These are phyloP conservation scores for Botrytis hyacinthi DNA, from an alignment of 2,329 filamentous ascomycete species.

Conservation along the genomic window DNA sequence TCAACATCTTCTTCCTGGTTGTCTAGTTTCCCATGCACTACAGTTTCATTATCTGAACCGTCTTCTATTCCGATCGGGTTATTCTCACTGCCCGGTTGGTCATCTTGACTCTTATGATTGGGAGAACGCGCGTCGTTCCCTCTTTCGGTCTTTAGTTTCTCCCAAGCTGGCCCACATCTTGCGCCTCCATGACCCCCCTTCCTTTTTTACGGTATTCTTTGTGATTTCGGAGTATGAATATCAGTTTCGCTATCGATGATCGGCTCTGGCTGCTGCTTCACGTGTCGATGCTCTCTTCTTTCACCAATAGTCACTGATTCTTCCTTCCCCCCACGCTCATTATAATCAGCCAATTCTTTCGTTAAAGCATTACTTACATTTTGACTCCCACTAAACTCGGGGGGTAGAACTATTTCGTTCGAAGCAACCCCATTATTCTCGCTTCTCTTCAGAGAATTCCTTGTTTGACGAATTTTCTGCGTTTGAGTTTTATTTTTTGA, in stretches of 20 bases:
- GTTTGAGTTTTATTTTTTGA: neutral
- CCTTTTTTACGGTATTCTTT: neutral
- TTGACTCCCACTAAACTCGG: neutral
- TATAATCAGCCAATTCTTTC: neutral
- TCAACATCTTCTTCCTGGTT: neutral
- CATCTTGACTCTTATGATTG: neutral
- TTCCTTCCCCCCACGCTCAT: neutral
- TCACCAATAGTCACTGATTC: neutral
- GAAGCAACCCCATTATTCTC: neutral
- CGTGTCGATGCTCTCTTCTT: neutral
- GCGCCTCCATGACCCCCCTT: neutral
- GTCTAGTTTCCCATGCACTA: neutral
- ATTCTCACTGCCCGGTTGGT: neutral
- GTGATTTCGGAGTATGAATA: neutral
- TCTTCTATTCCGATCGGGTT: neutral
- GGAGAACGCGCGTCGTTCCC: neutral
- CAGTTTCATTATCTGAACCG: neutral
- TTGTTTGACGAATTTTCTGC: neutral
- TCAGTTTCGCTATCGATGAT: neutral
- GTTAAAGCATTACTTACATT: neutral
- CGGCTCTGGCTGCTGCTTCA: neutral
- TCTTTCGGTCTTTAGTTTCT: neutral
- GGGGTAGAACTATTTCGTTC: neutral
- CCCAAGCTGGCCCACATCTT: neutral
- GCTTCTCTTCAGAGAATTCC: neutral